These are phyloP conservation scores for Microcyclosporella mali DNA, from an alignment of 2,329 filamentous ascomycete species.

Conservation along the genomic window DNA sequence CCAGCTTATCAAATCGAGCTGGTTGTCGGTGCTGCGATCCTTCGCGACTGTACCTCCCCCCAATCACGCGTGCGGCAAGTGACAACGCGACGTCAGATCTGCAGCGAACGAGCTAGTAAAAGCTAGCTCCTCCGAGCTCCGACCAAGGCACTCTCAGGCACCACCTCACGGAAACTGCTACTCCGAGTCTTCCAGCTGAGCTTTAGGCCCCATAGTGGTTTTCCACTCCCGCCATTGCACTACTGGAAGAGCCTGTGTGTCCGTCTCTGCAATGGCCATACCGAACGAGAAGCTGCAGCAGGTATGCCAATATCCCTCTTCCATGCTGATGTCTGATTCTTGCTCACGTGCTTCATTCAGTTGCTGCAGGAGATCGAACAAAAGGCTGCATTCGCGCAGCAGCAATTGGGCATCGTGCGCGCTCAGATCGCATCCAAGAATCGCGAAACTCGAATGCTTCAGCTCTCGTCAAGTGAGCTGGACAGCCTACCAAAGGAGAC, in stretches of 20 bases:
- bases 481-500: slow-evolving; percentile 68
- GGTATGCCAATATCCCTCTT: slow-evolving; percentile 46
- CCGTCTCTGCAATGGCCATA: slow-evolving; percentile 91
- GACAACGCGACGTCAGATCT: not conserved
- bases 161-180: no score
- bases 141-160: no score
- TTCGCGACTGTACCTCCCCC: no score
- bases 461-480: slow-evolving; percentile 80
- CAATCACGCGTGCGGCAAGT: no score
- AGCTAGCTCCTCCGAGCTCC: not conserved
- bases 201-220: no score
- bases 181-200: not conserved
- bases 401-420: slow-evolving; percentile 82
- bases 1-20: no score
- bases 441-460: slow-evolving; percentile 79
- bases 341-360: slow-evolving; percentile 42
- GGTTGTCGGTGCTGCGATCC: no score
- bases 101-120: no score
- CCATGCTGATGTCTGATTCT: not conserved
- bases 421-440: slow-evolving; percentile 80
- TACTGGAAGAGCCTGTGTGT: no score
- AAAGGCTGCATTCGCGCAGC: slow-evolving; percentile 79
- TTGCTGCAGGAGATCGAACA: slow-evolving; percentile 89
- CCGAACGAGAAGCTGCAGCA: slow-evolving; percentile 91
- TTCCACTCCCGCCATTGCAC: no score